Conservation (phyloP, 768 basidiomycete species). For the Tylopilus felleus region DNA sequence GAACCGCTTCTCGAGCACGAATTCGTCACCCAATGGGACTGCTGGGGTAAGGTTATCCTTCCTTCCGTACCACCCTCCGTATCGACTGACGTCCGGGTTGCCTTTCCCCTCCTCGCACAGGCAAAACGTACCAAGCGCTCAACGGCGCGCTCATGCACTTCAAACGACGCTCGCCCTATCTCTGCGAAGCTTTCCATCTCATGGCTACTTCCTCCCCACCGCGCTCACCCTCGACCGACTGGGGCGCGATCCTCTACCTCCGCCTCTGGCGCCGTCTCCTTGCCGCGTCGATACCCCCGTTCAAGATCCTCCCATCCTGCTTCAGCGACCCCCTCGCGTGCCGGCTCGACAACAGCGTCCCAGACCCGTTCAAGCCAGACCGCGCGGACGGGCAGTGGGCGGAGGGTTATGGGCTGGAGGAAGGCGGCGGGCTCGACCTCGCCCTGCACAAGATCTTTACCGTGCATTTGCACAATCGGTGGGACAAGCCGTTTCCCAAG, state of each 20-base stretch:
- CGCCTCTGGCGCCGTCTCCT: slow-evolving; percentile 87
- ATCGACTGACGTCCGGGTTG: slow-evolving; percentile 2
- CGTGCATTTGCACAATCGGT: slow-evolving; percentile 94
- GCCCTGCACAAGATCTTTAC: slow-evolving; percentile 73
- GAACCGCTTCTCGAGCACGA: slow-evolving; percentile 87
- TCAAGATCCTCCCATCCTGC: slow-evolving; percentile 93
- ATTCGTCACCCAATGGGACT: slow-evolving; percentile 98
- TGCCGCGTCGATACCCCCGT: slow-evolving; percentile 69
- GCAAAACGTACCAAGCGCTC: slow-evolving; percentile 71
- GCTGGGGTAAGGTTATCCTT: slow-evolving; percentile 69
- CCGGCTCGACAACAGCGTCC: slow-evolving; percentile 84
- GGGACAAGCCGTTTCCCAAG: slow-evolving; percentile 79
- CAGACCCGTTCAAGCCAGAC: slow-evolving; percentile 78
- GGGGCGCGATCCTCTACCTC: slow-evolving; percentile 90
- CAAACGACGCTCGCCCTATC: slow-evolving; percentile 83
- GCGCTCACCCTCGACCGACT: slow-evolving; percentile 78
- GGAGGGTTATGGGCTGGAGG: slow-evolving; percentile 47
- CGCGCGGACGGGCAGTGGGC: slow-evolving; percentile 58
- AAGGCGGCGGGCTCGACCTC: slow-evolving; percentile 60
- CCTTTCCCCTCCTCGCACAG: slow-evolving; percentile 32
- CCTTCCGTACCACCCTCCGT: no score
- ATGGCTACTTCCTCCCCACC: slow-evolving; percentile 78
- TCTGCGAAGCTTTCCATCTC: slow-evolving; percentile 94
- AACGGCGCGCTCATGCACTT: slow-evolving; percentile 97
- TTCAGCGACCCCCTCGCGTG: slow-evolving; percentile 91